Percentiles rank a stretch among this genome's conserved stretches.
phyloP scores from a whole-genome alignment of 208 protist species.

The Kentomonas sorsogonicus region DNA sequence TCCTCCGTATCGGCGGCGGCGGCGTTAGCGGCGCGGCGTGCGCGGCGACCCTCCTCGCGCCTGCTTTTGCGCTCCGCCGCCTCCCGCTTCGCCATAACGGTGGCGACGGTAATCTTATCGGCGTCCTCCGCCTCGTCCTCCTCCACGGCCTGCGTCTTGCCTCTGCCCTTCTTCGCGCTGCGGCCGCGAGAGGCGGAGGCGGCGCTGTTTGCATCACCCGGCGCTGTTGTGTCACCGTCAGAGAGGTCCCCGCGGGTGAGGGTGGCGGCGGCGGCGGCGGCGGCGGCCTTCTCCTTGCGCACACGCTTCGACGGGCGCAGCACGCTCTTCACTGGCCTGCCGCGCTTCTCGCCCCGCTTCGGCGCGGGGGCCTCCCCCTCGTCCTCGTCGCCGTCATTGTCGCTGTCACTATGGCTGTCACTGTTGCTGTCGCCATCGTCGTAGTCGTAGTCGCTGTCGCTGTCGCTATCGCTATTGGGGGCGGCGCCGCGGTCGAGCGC shows the following conservation, averaged over 20 bases:
- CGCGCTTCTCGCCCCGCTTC: too few relatives aligned
- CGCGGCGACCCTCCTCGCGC: slow-evolving; percentile 21
- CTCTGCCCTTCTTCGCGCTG: neutral
- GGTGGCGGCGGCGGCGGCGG: neutral
- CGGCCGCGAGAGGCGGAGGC: too few relatives aligned
- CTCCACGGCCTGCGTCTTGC: neutral
- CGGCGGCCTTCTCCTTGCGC: neutral
- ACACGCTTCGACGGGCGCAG: too few relatives aligned
- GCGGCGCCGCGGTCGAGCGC: slow-evolving; percentile 32
- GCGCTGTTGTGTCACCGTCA: too few relatives aligned
- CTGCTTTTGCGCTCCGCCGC: slow-evolving; percentile 43
- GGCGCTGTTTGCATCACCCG: too few relatives aligned
- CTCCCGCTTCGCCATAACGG: slow-evolving; percentile 40
- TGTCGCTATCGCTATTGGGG: slow-evolving; percentile 17
- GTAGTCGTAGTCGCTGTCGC: slow-evolving; percentile 14
- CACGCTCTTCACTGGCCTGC: too few relatives aligned
- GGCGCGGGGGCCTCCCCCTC: neutral
- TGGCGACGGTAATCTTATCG: slow-evolving; percentile 38
- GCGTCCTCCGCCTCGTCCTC: neutral
- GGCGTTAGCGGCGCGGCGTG: slow-evolving; percentile 10
- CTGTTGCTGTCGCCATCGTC: slow-evolving; percentile 8
- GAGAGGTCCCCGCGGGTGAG: too few relatives aligned
- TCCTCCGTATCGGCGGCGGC: neutral
- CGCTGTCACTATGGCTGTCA: neutral
- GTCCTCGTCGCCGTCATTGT: slow-evolving; percentile 1